A percentile compares a stretch with the other conserved stretches of the same genome.
phyloP scores from a whole-genome alignment of 2,329 filamentous ascomycete genomes.

The Aspergillus sp. region DNA sequence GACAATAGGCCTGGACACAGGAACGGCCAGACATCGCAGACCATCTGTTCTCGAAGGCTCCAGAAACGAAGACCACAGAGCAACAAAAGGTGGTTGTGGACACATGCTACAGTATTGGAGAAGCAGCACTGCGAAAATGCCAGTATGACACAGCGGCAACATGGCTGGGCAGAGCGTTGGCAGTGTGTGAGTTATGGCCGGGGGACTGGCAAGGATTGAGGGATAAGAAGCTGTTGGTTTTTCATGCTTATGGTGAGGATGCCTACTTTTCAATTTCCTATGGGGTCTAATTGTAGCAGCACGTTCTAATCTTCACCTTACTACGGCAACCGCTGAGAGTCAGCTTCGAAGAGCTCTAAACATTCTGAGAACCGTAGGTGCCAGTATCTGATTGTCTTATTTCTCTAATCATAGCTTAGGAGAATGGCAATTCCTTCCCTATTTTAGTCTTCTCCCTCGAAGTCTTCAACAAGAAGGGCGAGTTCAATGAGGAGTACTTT shows the following conservation, averaged over 20 bases:
- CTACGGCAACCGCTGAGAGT: constrained; percentile 45
- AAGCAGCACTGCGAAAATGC: constrained; percentile 52
- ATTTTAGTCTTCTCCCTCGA: constrained; percentile 70
- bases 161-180: constrained; percentile 72
- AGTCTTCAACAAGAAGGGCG: constrained; percentile 49
- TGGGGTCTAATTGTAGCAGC: constrained; percentile 22
- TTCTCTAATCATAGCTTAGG: constrained; percentile 29
- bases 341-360: constrained; percentile 60
- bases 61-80: constrained; percentile 37
- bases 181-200: constrained; percentile 50
- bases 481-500: constrained; percentile 43
- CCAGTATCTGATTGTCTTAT: not conserved
- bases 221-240: constrained; percentile 65
- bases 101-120: constrained; percentile 71
- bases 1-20: constrained; percentile 68
- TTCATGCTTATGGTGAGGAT: constrained; percentile 60
- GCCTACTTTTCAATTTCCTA: too few relatives aligned
- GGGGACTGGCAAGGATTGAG: constrained; percentile 58
- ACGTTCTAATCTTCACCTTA: constrained; percentile 29
- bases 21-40: constrained; percentile 73
- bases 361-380: constrained; percentile 51
- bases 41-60: constrained; percentile 67
- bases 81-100: constrained; percentile 61
- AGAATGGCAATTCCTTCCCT: constrained; percentile 63
- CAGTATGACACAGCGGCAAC: constrained; percentile 58